Percentiles rank a stretch among this genome's conserved stretches.
These are phyloP conservation scores for Erysimum cheiri DNA, from an alignment of 441 rosid genomes.

Conservation along the genomic window DNA sequence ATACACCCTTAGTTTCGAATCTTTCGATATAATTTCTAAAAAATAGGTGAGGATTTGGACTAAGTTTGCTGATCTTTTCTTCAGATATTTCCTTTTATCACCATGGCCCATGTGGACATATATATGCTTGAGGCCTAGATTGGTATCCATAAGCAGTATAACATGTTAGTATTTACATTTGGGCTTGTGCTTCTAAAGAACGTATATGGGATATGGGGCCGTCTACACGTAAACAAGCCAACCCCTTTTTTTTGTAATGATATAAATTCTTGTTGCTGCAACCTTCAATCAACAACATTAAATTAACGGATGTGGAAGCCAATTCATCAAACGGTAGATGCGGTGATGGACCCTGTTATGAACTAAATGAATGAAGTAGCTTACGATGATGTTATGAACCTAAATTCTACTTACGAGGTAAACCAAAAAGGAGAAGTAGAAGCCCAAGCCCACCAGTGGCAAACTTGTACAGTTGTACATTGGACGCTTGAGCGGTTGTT, in stretches of 20 bases:
- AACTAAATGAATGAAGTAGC: background rate
- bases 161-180: too few relatives aligned
- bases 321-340: background rate
- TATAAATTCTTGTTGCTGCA: background rate
- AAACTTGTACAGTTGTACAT: background rate
- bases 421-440: background rate
- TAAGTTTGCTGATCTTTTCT: background rate
- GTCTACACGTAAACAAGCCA: background rate
- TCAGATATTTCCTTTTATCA: background rate
- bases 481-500: background rate
- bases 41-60: background rate
- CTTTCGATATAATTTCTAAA: background rate
- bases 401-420: background rate
- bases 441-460: background rate
- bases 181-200: background rate
- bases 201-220: background rate
- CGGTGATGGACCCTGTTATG: background rate
- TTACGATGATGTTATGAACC: background rate
- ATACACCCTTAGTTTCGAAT: background rate
- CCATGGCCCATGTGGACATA: background rate
- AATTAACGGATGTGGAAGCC: background rate
- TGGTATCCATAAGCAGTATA: background rate
- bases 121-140: background rate
- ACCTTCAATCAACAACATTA: background rate
- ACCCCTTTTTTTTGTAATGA: too few relatives aligned